These are phyloP conservation scores for Acacia concinna DNA, from an alignment of 331 rosid species.

Conservation along the genomic window DNA sequence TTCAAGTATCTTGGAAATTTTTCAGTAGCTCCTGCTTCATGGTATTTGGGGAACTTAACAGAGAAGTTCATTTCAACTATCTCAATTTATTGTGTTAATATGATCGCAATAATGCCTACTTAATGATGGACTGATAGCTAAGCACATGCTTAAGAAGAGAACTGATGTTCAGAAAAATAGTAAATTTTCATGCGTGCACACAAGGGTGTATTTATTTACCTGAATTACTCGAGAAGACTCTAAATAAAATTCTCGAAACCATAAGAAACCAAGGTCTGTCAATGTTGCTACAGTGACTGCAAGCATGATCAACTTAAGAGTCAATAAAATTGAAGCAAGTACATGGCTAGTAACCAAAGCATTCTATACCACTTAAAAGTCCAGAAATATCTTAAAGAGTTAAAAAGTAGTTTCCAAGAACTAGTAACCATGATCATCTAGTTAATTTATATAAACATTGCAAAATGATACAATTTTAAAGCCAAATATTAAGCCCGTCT, in stretches of 20 bases:
- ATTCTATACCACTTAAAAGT: slow-evolving; percentile 28
- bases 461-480: slow-evolving; percentile 17
- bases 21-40: not conserved
- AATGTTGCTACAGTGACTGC: slow-evolving; percentile 83
- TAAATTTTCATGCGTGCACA: not conserved
- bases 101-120: not conserved
- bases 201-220: slow-evolving; percentile 43
- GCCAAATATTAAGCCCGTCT: not conserved
- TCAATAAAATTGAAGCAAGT: slow-evolving; percentile 34
- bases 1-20: slow-evolving; percentile 17
- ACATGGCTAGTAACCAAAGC: slow-evolving; percentile 45
- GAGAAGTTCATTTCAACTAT: slow-evolving; percentile 17
- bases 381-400: slow-evolving; percentile 14
- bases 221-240: slow-evolving; percentile 99
- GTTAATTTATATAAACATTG: not conserved
- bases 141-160: not conserved
- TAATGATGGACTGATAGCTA: not conserved
- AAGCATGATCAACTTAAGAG: slow-evolving; percentile 27
- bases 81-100: slow-evolving; percentile 19
- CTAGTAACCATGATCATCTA: slow-evolving; percentile 8
- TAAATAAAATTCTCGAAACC: slow-evolving; percentile 96
- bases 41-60: slow-evolving; percentile 12
- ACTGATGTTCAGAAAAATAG: not conserved
- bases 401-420: not conserved
- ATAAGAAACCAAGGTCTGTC: slow-evolving; percentile 97